These are phyloP conservation scores for Dothideomycetes sp. DNA, from an alignment of 2,329 filamentous ascomycete genomes.

Conservation along the genomic window DNA sequence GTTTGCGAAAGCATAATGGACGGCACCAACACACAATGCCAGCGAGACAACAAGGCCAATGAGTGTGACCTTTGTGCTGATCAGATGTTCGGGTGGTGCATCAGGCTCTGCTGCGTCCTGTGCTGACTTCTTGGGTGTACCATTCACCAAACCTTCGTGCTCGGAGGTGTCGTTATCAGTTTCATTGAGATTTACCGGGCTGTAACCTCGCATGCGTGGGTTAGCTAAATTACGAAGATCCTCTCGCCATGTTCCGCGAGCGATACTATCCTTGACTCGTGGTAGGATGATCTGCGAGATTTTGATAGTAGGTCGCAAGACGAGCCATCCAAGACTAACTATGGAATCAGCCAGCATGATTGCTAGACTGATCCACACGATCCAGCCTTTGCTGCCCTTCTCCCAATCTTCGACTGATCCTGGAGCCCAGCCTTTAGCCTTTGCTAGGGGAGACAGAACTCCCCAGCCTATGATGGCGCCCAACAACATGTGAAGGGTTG, in stretches of 20 bases:
- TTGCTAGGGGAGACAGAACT: constrained; percentile 79
- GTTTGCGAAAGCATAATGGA: constrained; percentile 72
- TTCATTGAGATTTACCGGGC: constrained; percentile 25
- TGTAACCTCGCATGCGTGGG: constrained; percentile 30
- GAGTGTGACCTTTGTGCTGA: constrained; percentile 60
- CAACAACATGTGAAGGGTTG: constrained; percentile 89
- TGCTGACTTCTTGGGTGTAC: constrained; percentile 16
- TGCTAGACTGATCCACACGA: constrained; percentile 89
- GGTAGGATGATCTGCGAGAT: constrained; percentile 35
- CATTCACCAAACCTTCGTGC: not conserved
- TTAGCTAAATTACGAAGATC: constrained; percentile 26
- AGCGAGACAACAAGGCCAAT: constrained; percentile 72
- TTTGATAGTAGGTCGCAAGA: constrained; percentile 52
- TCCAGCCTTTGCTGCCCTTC: constrained; percentile 92
- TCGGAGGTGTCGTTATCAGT: constrained; percentile 16
- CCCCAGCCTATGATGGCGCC: constrained; percentile 88
- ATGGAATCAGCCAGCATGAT: constrained; percentile 96
- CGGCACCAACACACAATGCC: constrained; percentile 67
- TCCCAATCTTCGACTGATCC: constrained; percentile 84
- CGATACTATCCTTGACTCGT: constrained; percentile 21
- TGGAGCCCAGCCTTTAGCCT: constrained; percentile 77
- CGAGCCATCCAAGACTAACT: constrained; percentile 73
- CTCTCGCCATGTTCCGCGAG: constrained; percentile 22
- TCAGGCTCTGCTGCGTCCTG: constrained; percentile 54
- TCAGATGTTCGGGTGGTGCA: constrained; percentile 73